phyloP scores from a whole-genome alignment of 2,329 filamentous ascomycete genomes.

The Tolypocladium ophioglossoides region DNA sequence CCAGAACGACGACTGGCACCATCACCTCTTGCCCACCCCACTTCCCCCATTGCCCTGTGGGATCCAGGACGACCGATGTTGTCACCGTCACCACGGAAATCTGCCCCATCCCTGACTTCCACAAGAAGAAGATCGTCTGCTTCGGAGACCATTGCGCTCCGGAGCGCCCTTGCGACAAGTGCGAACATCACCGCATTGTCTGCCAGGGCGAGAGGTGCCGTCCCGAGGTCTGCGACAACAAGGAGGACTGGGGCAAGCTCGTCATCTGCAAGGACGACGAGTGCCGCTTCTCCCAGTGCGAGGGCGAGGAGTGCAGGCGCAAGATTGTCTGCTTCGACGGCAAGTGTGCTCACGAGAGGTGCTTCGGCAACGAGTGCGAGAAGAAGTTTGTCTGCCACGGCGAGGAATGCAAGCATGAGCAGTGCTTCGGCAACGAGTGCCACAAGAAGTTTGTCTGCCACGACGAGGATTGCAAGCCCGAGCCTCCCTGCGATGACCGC shows the following conservation, averaged over 20 bases:
- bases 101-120: conserved; percentile 11
- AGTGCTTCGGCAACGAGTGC: conserved; percentile 20
- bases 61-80: conserved; percentile 9
- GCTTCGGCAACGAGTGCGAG: conserved; percentile 17
- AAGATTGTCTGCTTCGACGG: conserved; percentile 23
- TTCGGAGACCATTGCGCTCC: conserved; percentile 20
- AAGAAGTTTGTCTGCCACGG: conserved; percentile 23
- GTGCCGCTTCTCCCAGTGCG: conserved; percentile 16
- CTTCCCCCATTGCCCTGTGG: conserved; percentile 11
- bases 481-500: conserved; percentile 9
- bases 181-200: conserved; percentile 18
- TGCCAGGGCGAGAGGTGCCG: conserved; percentile 16
- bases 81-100: conserved; percentile 12
- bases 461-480: conserved; percentile 13
- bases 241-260: conserved; percentile 16
- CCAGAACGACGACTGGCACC: conserved; percentile 6
- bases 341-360: conserved; percentile 17
- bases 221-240: conserved; percentile 9
- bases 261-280: conserved; percentile 16
- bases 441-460: conserved; percentile 16
- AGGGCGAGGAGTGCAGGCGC: conserved; percentile 13
- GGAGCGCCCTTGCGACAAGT: conserved; percentile 16
- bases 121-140: conserved; percentile 22
- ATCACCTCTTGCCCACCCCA: conserved; percentile 16
- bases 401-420: conserved; percentile 17